phyloP scores from a whole-genome alignment of 345 rosid genomes.

The Gossypioides kirkii region DNA sequence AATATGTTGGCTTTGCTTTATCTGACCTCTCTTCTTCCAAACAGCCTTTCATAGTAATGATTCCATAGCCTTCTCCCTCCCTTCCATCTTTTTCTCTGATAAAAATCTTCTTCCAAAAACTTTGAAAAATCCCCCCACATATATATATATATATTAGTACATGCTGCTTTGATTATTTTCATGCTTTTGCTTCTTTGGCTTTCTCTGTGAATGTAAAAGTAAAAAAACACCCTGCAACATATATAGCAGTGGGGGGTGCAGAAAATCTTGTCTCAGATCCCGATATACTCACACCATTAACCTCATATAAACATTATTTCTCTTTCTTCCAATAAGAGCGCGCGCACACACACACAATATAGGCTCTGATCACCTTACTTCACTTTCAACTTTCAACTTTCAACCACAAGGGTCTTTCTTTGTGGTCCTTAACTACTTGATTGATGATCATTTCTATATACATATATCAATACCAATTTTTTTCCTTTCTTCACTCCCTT shows the following conservation, averaged over 20 bases:
- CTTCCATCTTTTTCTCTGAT: neutral
- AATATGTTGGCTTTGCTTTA: conserved; percentile 13
- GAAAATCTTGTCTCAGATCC: conserved; percentile 50
- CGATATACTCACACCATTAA: conserved; percentile 30
- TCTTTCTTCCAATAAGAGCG: conserved; percentile 10
- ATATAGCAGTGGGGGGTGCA: conserved; percentile 31
- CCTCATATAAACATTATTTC: conserved; percentile 17
- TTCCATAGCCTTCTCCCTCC: conserved; percentile 23
- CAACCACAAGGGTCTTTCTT: conserved; percentile 15
- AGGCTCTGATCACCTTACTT: neutral
- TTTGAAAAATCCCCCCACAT: neutral
- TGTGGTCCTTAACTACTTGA: conserved; percentile 20
- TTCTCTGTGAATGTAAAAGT: conserved; percentile 10
- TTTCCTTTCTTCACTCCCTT: neutral
- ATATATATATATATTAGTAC: neutral
- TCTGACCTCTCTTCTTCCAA: conserved; percentile 22
- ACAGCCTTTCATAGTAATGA: conserved; percentile 33
- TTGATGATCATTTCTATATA: neutral
- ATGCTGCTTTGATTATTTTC: neutral
- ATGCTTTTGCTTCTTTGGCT: conserved; percentile 20
- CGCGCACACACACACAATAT: neutral
- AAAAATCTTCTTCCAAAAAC: neutral
- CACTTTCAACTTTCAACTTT: neutral
- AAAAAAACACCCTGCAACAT: conserved; percentile 20
- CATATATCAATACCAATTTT: neutral